Evolutionary conservation across 2,329 filamentous ascomycete species (phyloP).

Genomic region (Penicillium sclerotigenum): DNA sequence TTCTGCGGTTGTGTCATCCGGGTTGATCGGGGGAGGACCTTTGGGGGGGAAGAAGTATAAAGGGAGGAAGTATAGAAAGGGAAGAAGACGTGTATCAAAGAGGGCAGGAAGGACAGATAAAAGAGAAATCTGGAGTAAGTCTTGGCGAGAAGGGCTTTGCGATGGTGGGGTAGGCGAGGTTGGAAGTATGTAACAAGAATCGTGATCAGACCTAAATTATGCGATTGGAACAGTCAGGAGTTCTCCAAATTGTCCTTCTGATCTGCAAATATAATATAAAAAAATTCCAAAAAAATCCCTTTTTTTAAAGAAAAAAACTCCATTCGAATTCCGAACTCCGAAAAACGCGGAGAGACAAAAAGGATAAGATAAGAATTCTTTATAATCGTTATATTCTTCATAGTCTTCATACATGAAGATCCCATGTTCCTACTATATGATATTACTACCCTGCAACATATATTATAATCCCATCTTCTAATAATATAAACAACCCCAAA

Average conservation of each 20-base stretch:
- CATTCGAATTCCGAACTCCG: background rate
- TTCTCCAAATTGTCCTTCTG: background rate
- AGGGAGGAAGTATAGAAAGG: slow-evolving; percentile 4
- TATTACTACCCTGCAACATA: too few relatives aligned
- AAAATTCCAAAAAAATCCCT: background rate
- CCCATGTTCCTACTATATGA: too few relatives aligned
- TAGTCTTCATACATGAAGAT: too few relatives aligned
- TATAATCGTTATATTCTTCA: too few relatives aligned
- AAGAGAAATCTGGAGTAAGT: slow-evolving; percentile 25
- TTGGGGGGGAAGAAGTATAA: background rate
- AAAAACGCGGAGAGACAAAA: slow-evolving; percentile 9
- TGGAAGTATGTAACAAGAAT: slow-evolving; percentile 26
- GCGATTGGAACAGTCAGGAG: slow-evolving; percentile 23
- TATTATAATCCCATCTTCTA: too few relatives aligned
- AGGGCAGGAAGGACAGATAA: slow-evolving; percentile 14
- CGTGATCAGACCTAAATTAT: slow-evolving; percentile 24
- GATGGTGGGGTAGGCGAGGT: slow-evolving; percentile 22
- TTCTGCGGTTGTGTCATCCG: slow-evolving; percentile 56
- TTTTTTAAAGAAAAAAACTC: background rate
- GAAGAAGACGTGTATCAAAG: slow-evolving; percentile 5
- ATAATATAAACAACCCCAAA: too few relatives aligned
- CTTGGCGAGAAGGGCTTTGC: slow-evolving; percentile 25
- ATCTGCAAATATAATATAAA: slow-evolving; percentile 6
- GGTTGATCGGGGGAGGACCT: slow-evolving; percentile 8
- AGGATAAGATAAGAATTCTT: slow-evolving; percentile 13